Conservation (phyloP, 2,329 filamentous ascomycete genomes). For the Dothidotthia symphoricarpi region DNA sequence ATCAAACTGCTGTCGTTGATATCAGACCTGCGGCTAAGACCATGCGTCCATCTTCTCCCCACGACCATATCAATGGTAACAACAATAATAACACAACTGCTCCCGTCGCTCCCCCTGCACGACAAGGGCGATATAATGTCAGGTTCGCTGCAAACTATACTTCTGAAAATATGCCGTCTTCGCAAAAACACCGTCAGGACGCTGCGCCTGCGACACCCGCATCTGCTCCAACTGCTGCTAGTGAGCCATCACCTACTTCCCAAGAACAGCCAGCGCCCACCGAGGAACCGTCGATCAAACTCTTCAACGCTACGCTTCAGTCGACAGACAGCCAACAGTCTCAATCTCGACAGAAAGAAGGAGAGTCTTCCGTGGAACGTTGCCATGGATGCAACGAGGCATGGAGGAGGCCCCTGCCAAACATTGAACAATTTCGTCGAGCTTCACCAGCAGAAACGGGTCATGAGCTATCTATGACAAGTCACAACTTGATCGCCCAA, state of each 20-base stretch:
- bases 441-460: slow-evolving; percentile 16
- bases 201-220: slow-evolving; percentile 9
- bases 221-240: slow-evolving; percentile 4
- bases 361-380: slow-evolving; percentile 20
- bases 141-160: slow-evolving; percentile 24
- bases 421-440: slow-evolving; percentile 9
- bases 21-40: slow-evolving; percentile 5
- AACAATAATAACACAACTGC: slow-evolving; percentile 9
- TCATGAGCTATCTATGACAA: slow-evolving; percentile 12
- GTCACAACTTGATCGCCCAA: slow-evolving; percentile 16
- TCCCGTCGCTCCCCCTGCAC: background rate
- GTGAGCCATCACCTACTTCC: slow-evolving; percentile 7
- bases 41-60: slow-evolving; percentile 7
- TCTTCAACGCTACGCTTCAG: slow-evolving; percentile 1
- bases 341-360: slow-evolving; percentile 7
- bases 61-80: slow-evolving; percentile 5
- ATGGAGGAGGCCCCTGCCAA: slow-evolving; percentile 20
- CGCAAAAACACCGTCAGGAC: slow-evolving; percentile 18
- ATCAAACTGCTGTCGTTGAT: slow-evolving; percentile 4
- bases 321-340: slow-evolving; percentile 4
- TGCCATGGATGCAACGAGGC: slow-evolving; percentile 21
- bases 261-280: slow-evolving; percentile 6
- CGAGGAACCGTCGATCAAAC: slow-evolving; percentile 8
- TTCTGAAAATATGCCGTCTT: slow-evolving; percentile 19
- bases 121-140: slow-evolving; percentile 28